Percentiles rank a stretch among this genome's conserved stretches.
Conservation (phyloP, 2,329 filamentous ascomycete genomes). For the Calonectria hawksworthii region DNA sequence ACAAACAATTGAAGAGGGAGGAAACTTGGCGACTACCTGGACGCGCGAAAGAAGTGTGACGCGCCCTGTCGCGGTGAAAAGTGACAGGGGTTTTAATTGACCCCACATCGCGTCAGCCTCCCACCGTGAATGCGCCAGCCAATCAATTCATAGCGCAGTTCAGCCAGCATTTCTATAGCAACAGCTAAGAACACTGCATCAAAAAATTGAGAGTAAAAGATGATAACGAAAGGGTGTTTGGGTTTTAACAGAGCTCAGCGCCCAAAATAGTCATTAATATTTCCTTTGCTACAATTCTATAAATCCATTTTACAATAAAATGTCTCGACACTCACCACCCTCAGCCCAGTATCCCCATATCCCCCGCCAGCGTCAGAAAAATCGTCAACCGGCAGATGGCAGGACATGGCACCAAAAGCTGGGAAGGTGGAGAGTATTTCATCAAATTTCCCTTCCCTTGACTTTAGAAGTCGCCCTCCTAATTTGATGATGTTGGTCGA, state of each 20-base stretch:
- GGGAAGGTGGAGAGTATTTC: conserved; percentile 58
- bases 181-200: neutral
- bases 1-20: conserved; percentile 27
- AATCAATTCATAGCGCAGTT: neutral
- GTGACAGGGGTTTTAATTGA: conserved; percentile 49
- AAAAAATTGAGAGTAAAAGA: neutral
- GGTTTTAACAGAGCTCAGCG: neutral
- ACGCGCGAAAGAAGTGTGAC: conserved; percentile 47
- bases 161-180: neutral
- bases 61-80: conserved; percentile 45
- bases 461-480: conserved; percentile 44
- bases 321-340: conserved; percentile 60
- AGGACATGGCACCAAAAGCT: conserved; percentile 48
- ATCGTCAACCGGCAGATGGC: conserved; percentile 50
- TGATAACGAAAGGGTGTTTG: no score
- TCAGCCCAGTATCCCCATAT: conserved; percentile 46
- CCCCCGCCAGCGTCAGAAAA: conserved; percentile 44
- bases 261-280: neutral
- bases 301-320: conserved; percentile 34
- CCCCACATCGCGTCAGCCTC: conserved; percentile 38
- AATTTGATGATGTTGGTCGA: conserved; percentile 44
- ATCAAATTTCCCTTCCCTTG: conserved; percentile 48
- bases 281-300: neutral
- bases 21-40: conserved; percentile 30
- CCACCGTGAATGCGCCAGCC: neutral